phyloP scores from a whole-genome alignment of 2,329 filamentous ascomycete species.

The Tolypocladium album region DNA sequence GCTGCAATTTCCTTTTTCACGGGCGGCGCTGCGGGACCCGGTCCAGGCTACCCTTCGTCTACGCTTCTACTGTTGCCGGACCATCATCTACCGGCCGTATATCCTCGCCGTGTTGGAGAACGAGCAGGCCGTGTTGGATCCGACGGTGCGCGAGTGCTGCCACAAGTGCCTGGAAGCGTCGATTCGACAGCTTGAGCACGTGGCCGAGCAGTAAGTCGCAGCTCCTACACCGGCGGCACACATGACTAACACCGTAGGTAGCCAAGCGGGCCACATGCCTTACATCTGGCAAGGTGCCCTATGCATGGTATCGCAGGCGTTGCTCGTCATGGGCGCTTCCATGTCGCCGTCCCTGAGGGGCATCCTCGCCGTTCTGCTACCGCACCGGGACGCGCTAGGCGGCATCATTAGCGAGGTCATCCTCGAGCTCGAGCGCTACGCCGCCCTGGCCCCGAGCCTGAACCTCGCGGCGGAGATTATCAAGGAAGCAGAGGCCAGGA shows the following conservation, averaged over 20 bases:
- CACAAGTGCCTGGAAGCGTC: slow-evolving; percentile 74
- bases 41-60: slow-evolving; percentile 71
- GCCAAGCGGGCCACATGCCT: slow-evolving; percentile 72
- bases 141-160: slow-evolving; percentile 64
- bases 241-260: slow-evolving; percentile 15
- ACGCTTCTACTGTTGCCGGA: slow-evolving; percentile 75
- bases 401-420: slow-evolving; percentile 70
- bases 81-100: slow-evolving; percentile 78
- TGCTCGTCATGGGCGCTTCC: slow-evolving; percentile 75
- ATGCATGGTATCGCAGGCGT: slow-evolving; percentile 71
- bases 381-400: slow-evolving; percentile 53
- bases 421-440: slow-evolving; percentile 63
- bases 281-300: slow-evolving; percentile 80
- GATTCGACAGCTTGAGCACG: slow-evolving; percentile 68
- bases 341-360: slow-evolving; percentile 64
- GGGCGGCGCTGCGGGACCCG: slow-evolving; percentile 56
- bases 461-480: slow-evolving; percentile 70
- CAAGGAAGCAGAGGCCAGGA: slow-evolving; percentile 64
- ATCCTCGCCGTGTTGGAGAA: slow-evolving; percentile 72
- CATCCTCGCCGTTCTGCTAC: slow-evolving; percentile 48
- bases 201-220: slow-evolving; percentile 58
- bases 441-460: slow-evolving; percentile 65
- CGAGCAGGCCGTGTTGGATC: slow-evolving; percentile 60
- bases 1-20: slow-evolving; percentile 66
- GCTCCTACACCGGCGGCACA: background rate